A percentile compares a stretch with the other conserved stretches of the same genome.
Conservation (phyloP, 202 grass and related monocot species). For the Dendrocalamus latiflorus region DNA sequence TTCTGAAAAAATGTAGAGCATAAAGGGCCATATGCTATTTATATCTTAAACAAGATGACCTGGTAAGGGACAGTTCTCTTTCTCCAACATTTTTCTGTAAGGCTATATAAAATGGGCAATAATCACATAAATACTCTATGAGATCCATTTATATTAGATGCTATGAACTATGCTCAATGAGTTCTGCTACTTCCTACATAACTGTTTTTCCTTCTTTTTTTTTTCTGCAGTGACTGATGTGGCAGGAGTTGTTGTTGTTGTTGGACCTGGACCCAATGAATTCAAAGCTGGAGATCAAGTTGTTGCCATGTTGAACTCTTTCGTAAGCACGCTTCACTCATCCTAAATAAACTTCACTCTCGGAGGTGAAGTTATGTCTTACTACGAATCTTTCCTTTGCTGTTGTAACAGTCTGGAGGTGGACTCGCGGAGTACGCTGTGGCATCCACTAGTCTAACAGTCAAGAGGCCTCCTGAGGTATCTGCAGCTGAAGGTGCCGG, state of each 20-base stretch:
- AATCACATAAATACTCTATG: not conserved
- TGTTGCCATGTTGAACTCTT: conserved; percentile 23
- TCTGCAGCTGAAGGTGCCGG: conserved; percentile 52
- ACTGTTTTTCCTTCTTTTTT: not conserved
- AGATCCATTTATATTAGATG: not conserved
- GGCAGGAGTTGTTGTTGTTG: conserved; percentile 47
- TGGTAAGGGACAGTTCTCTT: not conserved
- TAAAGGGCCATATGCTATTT: not conserved
- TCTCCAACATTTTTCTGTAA: no score
- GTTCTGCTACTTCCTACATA: not conserved
- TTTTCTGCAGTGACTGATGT: conserved; percentile 39
- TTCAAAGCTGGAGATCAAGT: conserved; percentile 57
- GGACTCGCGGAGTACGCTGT: conserved; percentile 58
- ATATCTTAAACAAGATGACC: not conserved
- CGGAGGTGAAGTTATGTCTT: not conserved
- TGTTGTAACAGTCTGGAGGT: conserved; percentile 39
- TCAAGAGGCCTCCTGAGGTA: conserved; percentile 42
- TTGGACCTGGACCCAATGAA: conserved; percentile 46
- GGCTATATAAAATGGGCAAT: not conserved
- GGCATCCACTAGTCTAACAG: conserved; percentile 20
- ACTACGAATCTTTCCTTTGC: not conserved
- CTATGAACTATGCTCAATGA: not conserved
- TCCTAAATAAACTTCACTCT: not conserved
- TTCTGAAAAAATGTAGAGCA: not conserved
- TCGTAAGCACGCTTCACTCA: conserved; percentile 22